Evolutionary conservation across 2,329 filamentous ascomycete genomes (phyloP), one percentile per base, ranked within the genome.

Genomic region (Claviceps humidiphila): DNA sequence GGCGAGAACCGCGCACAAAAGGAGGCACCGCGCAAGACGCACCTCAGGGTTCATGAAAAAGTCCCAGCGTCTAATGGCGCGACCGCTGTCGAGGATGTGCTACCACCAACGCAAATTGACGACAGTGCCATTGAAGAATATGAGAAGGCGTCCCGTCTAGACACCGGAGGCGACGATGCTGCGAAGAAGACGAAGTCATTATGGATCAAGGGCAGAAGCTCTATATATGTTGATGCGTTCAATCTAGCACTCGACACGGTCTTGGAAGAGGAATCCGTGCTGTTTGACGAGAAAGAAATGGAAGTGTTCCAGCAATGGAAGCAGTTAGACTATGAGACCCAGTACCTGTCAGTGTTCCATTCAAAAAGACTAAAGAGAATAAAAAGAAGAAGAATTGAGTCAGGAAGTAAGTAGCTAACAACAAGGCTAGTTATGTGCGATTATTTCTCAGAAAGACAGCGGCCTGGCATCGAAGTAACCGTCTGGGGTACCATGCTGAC

Each of bases 221-320:
- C 90, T 1, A 88, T 98, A 52, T 98, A 98, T 61, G 89, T 96
- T 17, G 93, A 98, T 69, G 93, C 93, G 0, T 98, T 98, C 73
- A 95, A 95, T 62, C 74, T 97, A 14, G 89, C 91, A 2, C 71
- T 98, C 48, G 84, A 91, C 54, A 95, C 88, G 0, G 93, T 98
- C 3, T 70, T 97, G 13, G 82, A 88, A 48, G 88, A 97, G 53
- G 93, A 98, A 67, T 77, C 80, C 0, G 88, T 95, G 67, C 71
- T 98, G 0, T 98, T 97, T 64, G 79, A 93, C 60, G 78, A 82
- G 53, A 83, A 81, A 17, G 93, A 98, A 67, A 78, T 76, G 61
- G 73, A 77, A 14, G 76, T 97, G 0, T 97, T 98, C 64, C 69
- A 73, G 3, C 74, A 82, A 53, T 98, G 91, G 89, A 78, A 73